Percentiles rank a stretch among this genome's conserved stretches.
Conservation (phyloP, 495 filamentous ascomycete genomes). For the Pseudomonodictys pantanalensis region DNA sequence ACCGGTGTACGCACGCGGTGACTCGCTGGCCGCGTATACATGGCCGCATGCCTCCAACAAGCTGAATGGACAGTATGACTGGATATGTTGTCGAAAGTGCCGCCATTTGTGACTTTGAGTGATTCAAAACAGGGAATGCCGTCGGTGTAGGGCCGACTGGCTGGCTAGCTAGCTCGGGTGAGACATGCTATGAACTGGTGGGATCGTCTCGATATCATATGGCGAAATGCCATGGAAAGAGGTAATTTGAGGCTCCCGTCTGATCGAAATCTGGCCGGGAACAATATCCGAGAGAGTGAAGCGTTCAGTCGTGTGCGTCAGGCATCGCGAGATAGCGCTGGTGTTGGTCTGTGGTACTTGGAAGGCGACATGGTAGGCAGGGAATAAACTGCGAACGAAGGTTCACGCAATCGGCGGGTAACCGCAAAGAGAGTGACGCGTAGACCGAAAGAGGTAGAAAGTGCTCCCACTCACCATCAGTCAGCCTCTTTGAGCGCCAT, state of each 20-base stretch:
- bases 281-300: conserved; percentile 4
- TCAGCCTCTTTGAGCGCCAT: conserved; percentile 10
- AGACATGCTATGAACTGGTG: too few species aligned
- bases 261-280: conserved; percentile 3
- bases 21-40: not conserved
- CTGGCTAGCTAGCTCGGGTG: conserved; percentile 7
- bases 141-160: conserved; percentile 1
- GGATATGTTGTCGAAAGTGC: not conserved
- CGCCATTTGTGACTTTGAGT: not conserved
- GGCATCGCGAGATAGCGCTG: not conserved
- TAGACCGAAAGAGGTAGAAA: not conserved
- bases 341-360: conserved; percentile 4
- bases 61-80: not conserved
- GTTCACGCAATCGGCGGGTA: conserved; percentile 27
- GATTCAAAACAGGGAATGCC: conserved; percentile 6
- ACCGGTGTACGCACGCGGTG: not conserved
- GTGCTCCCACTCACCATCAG: conserved; percentile 17
- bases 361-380: not conserved
- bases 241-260: conserved; percentile 2
- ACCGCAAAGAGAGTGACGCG: conserved; percentile 5
- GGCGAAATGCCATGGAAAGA: conserved; percentile 16
- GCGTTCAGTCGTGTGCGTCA: conserved; percentile 10
- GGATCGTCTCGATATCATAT: conserved; percentile 12
- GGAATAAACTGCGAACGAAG: conserved; percentile 12
- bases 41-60: not conserved